phyloP scores from a whole-genome alignment of 2,329 filamentous ascomycete genomes.

The Dothistroma septosporum region DNA sequence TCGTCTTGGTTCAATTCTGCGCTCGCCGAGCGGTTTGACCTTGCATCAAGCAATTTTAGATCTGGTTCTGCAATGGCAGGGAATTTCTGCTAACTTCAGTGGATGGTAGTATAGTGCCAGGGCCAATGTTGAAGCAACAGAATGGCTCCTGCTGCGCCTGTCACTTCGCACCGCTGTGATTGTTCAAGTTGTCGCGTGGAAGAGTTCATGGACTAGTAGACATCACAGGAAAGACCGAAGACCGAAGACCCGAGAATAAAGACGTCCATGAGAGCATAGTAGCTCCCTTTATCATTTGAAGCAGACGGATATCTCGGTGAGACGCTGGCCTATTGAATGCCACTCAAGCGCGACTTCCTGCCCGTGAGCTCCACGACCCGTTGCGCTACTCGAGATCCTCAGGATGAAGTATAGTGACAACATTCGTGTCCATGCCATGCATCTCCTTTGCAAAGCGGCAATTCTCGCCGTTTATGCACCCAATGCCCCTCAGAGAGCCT shows the following conservation, averaged over 20 bases:
- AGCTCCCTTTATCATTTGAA: neutral
- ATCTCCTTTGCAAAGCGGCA: constrained; percentile 57
- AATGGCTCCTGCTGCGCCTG: too few species aligned
- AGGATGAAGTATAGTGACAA: constrained; percentile 47
- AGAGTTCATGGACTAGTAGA: neutral
- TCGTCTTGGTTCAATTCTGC: too few species aligned
- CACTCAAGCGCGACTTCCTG: neutral
- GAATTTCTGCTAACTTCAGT: too few species aligned
- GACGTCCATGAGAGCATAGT: neutral
- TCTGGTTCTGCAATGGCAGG: too few species aligned
- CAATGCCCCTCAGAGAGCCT: constrained; percentile 47
- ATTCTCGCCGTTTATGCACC: constrained; percentile 54
- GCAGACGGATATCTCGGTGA: neutral
- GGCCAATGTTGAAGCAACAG: too few species aligned
- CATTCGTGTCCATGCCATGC: constrained; percentile 55
- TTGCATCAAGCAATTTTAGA: too few species aligned
- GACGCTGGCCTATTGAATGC: neutral
- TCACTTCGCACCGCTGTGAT: too few species aligned
- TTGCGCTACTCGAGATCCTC: constrained; percentile 14
- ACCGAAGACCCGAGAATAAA: neutral
- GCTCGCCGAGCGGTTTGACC: too few species aligned
- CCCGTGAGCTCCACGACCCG: neutral
- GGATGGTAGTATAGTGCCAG: too few species aligned
- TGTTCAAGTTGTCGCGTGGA: too few species aligned
- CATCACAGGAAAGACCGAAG: neutral